Conservation (phyloP, 208 protist species). For the Wallacemonas sp. region DNA sequence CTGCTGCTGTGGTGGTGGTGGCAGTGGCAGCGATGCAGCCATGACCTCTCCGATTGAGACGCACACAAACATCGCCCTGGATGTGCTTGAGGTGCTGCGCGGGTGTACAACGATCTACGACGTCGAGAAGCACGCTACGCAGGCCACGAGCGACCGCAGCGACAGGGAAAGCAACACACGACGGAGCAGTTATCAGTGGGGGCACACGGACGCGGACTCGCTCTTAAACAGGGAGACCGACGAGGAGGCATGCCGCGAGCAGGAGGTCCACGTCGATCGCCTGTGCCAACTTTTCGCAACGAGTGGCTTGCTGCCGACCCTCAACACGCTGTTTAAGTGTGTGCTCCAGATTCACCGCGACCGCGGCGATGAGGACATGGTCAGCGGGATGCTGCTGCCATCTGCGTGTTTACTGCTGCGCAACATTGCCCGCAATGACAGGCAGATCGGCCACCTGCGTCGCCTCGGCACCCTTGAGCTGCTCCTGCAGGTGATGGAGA, state of each 20-base stretch:
- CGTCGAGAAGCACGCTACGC: neutral
- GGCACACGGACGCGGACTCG: too few relatives aligned
- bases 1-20: constrained; percentile 5
- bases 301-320: constrained; percentile 29
- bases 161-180: too few relatives aligned
- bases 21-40: neutral
- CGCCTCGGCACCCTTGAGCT: constrained; percentile 44
- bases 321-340: constrained; percentile 30
- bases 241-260: neutral
- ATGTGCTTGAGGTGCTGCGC: constrained; percentile 23
- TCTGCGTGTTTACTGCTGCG: constrained; percentile 35
- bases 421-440: constrained; percentile 19
- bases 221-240: too few relatives aligned
- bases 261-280: constrained; percentile 14
- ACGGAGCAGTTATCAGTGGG: too few relatives aligned
- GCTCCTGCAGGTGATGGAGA: constrained; percentile 42
- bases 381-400: constrained; percentile 26
- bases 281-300: constrained; percentile 33
- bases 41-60: constrained; percentile 5
- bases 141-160: too few relatives aligned
- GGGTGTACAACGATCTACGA: constrained; percentile 19
- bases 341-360: constrained; percentile 7
- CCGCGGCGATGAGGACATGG: neutral
- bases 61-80: constrained; percentile 31
- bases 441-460: constrained; percentile 18